Evolutionary conservation across 352 stramenopile genomes (phyloP).

Genomic region (Phytophthora lateralis): DNA sequence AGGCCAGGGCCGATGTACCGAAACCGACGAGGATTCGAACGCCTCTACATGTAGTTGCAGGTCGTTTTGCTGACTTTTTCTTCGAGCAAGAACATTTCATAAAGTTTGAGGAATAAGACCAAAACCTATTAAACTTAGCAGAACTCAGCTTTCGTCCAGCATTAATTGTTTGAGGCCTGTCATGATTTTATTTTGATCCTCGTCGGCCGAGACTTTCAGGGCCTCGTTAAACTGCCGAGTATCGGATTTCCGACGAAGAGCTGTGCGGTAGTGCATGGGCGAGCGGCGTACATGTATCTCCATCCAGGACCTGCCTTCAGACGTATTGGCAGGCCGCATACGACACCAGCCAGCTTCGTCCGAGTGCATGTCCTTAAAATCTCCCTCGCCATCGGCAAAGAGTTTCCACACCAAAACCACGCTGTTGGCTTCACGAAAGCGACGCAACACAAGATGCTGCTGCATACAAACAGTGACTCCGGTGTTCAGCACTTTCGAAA

Average conservation of each 20-base stretch:
- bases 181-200: conserved; percentile 2
- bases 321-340: neutral
- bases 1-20: conserved; percentile 37
- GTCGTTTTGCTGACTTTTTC: no score
- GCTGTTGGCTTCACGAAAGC: neutral
- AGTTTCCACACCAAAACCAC: neutral
- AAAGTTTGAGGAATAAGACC: no score
- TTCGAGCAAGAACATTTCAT: no score
- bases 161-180: conserved; percentile 1
- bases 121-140: no score
- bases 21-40: conserved; percentile 36
- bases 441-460: conserved; percentile 1
- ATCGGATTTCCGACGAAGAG: neutral
- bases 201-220: neutral
- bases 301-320: conserved; percentile 1
- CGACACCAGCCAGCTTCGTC: conserved; percentile 1
- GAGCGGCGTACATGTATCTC: conserved; percentile 8
- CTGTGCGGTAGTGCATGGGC: conserved; percentile 3
- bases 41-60: no score
- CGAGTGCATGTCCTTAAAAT: neutral
- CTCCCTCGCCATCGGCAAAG: neutral
- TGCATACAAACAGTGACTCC: neutral
- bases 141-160: neutral
- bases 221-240: neutral
- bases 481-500: neutral